These are phyloP conservation scores for Stygiomarasmius scandens DNA, from an alignment of 1,284 basidiomycete species.

Conservation along the genomic window DNA sequence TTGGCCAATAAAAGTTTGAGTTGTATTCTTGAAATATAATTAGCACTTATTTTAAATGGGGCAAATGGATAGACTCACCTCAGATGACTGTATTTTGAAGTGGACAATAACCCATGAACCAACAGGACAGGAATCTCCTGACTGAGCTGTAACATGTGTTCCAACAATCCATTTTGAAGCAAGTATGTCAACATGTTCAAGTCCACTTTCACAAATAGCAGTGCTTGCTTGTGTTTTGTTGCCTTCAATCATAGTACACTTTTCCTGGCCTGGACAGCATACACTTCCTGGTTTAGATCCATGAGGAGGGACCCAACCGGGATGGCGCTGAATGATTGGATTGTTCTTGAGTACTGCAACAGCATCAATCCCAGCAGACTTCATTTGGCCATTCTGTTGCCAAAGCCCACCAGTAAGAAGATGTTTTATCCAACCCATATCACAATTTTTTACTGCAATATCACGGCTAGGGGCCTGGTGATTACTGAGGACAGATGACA, in stretches of 20 bases:
- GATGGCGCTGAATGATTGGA: constrained; percentile 1
- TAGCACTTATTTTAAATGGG: not conserved
- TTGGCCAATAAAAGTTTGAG: not conserved
- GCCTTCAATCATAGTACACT: not conserved
- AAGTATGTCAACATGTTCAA: not conserved
- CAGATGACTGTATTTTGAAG: too few relatives aligned
- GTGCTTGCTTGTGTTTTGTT: not conserved
- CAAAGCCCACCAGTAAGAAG: constrained; percentile 33
- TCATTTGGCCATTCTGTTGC: constrained; percentile 8
- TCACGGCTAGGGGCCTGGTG: constrained; percentile 39
- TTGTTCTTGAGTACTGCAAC: not conserved
- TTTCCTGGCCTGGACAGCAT: too few relatives aligned
- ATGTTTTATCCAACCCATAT: constrained; percentile 37
- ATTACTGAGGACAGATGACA: constrained; percentile 35
- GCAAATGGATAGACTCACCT: not conserved
- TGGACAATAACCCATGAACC: constrained; percentile 1
- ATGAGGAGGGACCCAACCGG: too few relatives aligned
- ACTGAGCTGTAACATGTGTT: not conserved
- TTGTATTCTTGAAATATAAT: not conserved
- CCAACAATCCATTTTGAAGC: not conserved
- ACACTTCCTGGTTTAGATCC: too few relatives aligned
- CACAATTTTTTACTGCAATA: constrained; percentile 32
- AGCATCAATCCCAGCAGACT: not conserved
- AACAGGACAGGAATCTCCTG: not conserved
- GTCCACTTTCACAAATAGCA: not conserved